A percentile compares a stretch with the other conserved stretches of the same genome.
Evolutionary conservation across 345 rosid genomes (phyloP).

Genomic region (Carallia pectinifolia): DNA sequence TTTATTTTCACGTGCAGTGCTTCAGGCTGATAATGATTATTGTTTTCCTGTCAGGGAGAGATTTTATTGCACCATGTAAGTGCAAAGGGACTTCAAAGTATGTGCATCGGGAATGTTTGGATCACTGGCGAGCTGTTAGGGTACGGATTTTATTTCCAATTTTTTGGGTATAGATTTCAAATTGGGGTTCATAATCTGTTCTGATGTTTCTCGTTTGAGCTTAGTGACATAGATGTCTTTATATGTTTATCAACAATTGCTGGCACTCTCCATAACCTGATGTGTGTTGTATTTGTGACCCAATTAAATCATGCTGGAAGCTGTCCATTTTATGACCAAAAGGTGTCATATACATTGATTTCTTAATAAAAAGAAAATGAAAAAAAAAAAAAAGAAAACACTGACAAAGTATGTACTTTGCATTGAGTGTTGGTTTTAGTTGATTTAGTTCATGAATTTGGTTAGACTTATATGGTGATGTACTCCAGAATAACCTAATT

Average conservation of each 20-base stretch:
- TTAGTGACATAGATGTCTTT: conserved; percentile 1
- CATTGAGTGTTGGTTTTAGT: neutral
- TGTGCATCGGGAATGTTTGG: conserved; percentile 96
- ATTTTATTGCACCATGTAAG: conserved; percentile 98
- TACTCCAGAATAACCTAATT: neutral
- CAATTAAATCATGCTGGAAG: neutral
- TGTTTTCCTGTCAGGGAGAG: conserved; percentile 69
- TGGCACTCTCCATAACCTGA: neutral
- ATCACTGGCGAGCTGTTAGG: conserved; percentile 97
- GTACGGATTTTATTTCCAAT: conserved; percentile 30
- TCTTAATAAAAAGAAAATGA: neutral
- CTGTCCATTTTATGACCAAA: no score
- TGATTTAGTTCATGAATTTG: neutral
- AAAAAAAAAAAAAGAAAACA: neutral
- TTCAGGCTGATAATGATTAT: conserved; percentile 1
- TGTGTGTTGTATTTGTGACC: neutral
- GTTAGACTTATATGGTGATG: neutral
- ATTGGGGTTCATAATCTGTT: neutral
- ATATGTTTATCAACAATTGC: neutral
- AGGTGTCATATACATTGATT: neutral
- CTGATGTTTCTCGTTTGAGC: neutral
- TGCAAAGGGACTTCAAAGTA: conserved; percentile 98
- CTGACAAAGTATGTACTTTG: neutral
- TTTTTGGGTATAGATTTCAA: neutral
- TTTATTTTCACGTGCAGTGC: neutral